phyloP scores from a whole-genome alignment of 2,329 filamentous ascomycete genomes.

The Blumeria graminis region DNA sequence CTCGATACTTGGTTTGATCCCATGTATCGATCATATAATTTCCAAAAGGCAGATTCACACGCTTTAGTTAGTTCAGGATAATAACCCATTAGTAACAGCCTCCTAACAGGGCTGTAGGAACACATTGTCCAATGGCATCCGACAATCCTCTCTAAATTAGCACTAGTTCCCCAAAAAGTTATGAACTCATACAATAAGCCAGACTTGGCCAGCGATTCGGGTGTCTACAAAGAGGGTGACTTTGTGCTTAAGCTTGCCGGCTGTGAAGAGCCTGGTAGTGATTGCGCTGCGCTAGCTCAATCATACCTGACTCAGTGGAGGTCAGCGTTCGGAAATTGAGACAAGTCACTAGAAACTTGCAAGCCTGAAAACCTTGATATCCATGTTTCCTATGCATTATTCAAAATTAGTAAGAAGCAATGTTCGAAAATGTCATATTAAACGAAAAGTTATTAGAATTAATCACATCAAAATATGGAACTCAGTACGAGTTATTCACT shows the following conservation, averaged over 20 bases:
- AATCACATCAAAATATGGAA: too few species aligned
- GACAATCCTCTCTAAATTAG: conserved; percentile 74
- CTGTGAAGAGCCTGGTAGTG: conserved; percentile 35
- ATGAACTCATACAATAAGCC: conserved; percentile 51
- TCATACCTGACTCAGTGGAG: conserved; percentile 15
- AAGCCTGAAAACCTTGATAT: too few species aligned
- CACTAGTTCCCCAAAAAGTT: conserved; percentile 62
- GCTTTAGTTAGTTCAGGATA: conserved; percentile 40
- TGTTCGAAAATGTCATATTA: too few species aligned
- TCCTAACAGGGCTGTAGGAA: conserved; percentile 26
- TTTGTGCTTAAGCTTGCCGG: conserved; percentile 57
- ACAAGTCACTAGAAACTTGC: conserved; percentile 4
- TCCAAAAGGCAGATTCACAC: conserved; percentile 82
- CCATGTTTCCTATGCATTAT: too few species aligned
- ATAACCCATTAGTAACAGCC: neutral
- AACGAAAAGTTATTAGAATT: too few species aligned
- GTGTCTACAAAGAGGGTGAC: conserved; percentile 61
- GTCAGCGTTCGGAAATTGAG: conserved; percentile 9
- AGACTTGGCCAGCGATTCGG: conserved; percentile 20
- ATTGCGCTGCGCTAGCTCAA: conserved; percentile 47
- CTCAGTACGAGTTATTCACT: too few species aligned
- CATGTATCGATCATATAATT: conserved; percentile 81
- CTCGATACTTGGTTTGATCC: conserved; percentile 93
- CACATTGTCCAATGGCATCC: conserved; percentile 92
- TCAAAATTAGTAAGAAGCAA: too few species aligned